Base-by-base conservation (phyloP, 805 yeast species). In the Candida michaelii region DNA sequence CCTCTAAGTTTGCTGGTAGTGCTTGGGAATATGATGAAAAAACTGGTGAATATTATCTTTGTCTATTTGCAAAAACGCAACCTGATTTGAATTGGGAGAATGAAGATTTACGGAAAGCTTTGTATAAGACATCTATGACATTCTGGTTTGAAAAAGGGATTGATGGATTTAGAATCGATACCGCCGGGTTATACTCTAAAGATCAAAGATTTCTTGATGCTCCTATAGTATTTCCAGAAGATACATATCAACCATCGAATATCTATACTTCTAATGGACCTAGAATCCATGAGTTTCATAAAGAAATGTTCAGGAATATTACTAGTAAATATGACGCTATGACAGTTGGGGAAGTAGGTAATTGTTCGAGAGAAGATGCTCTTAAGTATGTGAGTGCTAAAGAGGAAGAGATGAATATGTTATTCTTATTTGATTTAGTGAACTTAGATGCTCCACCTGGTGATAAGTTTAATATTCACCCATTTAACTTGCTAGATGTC, bases 81-180 rank as follows among this genome's bases (percentile, higher is more conserved):
- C 83, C 83, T 12, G 84, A 79, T 53, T 64, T 79, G 53, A 79
- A 79, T 60, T 79, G 83, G 85, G 83, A 79, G 50, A 77, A 71
- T 53, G 69, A 59, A 43, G 73, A 58, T 39, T 40, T 52, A 11
- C 49, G 62, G 47, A 46, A 64, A 5, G 66, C 65, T 47, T 64
- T 78, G 40, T 75, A 75, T 58, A 60, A 74, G 27, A 56, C 65
- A 14, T 79, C 81, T 9, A 56, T 77, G 48, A 60, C 60, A 29
- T 79, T 69, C 58, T 79, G 84, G 83, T 71, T 70, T 43, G 69
- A 74, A 36, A 69, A 71, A 48, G 83, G 83, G 17, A 69, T 75
- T 29, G 81, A 77, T 53, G 83, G 83, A 3, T 79, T 79, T 63
- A 65, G 83, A 61, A 75, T 79, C 41, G 83, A 79, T 54, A 69